Evolutionary conservation across 306 rosid species (phyloP).

Genomic region (Oemleria cerasiformis): DNA sequence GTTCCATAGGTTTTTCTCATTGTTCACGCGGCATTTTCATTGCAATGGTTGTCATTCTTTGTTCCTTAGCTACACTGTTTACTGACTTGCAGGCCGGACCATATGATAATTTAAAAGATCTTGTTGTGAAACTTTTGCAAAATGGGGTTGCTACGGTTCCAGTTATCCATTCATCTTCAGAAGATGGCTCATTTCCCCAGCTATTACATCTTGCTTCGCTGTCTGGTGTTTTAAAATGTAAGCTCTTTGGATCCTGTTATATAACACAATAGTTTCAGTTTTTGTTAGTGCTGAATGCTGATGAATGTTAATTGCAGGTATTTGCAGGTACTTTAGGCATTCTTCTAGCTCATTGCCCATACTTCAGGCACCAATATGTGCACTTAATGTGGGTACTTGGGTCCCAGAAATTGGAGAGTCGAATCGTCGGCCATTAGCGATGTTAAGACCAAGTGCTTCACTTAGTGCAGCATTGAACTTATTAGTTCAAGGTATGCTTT

Average conservation of each 20-base stretch:
- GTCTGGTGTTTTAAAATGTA: constrained; percentile 87
- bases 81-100: constrained; percentile 71
- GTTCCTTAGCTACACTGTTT: neutral
- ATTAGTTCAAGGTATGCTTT: constrained; percentile 71
- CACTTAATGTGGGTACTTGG: constrained; percentile 95
- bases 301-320: constrained; percentile 64
- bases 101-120: constrained; percentile 77
- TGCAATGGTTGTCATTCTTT: neutral
- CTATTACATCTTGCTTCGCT: constrained; percentile 92
- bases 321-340: constrained; percentile 94
- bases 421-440: constrained; percentile 70
- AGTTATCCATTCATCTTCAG: constrained; percentile 68
- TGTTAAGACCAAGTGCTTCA: constrained; percentile 83
- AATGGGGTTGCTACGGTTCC: constrained; percentile 91
- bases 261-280: constrained; percentile 2
- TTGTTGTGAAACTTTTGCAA: constrained; percentile 78
- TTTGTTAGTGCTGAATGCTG: constrained; percentile 14
- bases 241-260: constrained; percentile 19
- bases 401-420: constrained; percentile 94
- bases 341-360: constrained; percentile 78
- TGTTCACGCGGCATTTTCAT: neutral
- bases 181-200: constrained; percentile 89
- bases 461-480: constrained; percentile 80
- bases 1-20: neutral
- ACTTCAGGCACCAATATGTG: constrained; percentile 79